Evolutionary conservation across 1,139 yeast genomes (phyloP).

Genomic region (Keqinozyma sinolaborantium): DNA sequence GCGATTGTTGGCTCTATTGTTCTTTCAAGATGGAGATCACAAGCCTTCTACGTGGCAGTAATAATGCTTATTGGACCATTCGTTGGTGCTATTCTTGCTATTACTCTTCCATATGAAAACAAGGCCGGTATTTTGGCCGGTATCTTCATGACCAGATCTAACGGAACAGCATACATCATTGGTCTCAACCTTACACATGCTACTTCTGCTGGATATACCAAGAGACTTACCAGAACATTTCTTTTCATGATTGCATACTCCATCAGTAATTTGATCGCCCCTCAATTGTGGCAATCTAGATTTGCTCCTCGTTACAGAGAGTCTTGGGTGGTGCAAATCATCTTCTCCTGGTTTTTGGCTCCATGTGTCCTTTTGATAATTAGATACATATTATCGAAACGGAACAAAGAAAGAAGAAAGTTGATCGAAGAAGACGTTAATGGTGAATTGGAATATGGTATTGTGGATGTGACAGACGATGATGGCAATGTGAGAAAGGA

Average conservation of each 20-base stretch:
- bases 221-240: slow-evolving; percentile 16
- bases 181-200: slow-evolving; percentile 16
- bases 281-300: slow-evolving; percentile 15
- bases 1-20: slow-evolving; percentile 1
- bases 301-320: slow-evolving; percentile 19
- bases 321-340: slow-evolving; percentile 19
- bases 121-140: slow-evolving; percentile 34
- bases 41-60: slow-evolving; percentile 9
- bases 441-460: slow-evolving; percentile 10
- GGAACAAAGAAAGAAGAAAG: slow-evolving; percentile 14
- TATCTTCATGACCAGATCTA: slow-evolving; percentile 11
- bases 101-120: slow-evolving; percentile 16
- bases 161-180: slow-evolving; percentile 14
- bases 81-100: slow-evolving; percentile 31
- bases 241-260: slow-evolving; percentile 15
- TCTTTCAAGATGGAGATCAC: slow-evolving; percentile 7
- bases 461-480: slow-evolving; percentile 17
- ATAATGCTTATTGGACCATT: slow-evolving; percentile 33
- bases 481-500: slow-evolving; percentile 18
- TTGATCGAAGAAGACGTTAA: slow-evolving; percentile 8
- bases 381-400: slow-evolving; percentile 11
- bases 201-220: slow-evolving; percentile 19
- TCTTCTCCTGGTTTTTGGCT: slow-evolving; percentile 12
- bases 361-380: slow-evolving; percentile 13
- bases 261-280: slow-evolving; percentile 16